These are phyloP conservation scores for Claviceps digitariae DNA, from an alignment of 2,329 filamentous ascomycete species.

Conservation along the genomic window DNA sequence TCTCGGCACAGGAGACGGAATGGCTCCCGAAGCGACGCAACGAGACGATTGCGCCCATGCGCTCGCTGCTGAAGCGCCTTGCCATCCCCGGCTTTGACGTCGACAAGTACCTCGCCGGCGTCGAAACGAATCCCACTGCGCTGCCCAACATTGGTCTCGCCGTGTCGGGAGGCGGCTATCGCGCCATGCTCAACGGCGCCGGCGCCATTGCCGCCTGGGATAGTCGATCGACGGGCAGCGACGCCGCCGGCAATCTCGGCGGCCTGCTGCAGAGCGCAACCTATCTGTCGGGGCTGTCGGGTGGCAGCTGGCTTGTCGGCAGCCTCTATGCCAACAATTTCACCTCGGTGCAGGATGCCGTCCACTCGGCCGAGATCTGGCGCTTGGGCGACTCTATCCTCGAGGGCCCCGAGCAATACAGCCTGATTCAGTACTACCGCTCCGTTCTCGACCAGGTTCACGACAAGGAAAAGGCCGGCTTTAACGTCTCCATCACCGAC, in stretches of 20 bases:
- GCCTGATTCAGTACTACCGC: conserved; percentile 26
- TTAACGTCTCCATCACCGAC: conserved; percentile 61
- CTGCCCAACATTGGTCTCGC: conserved; percentile 56
- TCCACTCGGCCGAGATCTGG: conserved; percentile 25
- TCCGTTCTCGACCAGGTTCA: conserved; percentile 21
- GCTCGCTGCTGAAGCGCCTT: conserved; percentile 54
- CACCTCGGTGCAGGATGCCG: conserved; percentile 36
- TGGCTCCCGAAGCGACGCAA: conserved; percentile 63
- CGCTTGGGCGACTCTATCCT: conserved; percentile 28
- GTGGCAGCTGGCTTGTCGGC: conserved; percentile 76
- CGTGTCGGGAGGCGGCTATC: conserved; percentile 72
- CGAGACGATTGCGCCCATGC: conserved; percentile 64
- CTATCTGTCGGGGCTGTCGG: conserved; percentile 69
- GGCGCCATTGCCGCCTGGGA: conserved; percentile 73
- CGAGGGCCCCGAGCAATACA: conserved; percentile 23
- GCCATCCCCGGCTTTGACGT: conserved; percentile 70
- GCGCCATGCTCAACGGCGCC: conserved; percentile 73
- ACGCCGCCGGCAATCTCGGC: conserved; percentile 51
- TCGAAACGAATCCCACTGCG: conserved; percentile 17
- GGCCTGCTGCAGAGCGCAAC: conserved; percentile 71
- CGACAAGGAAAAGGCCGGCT: conserved; percentile 27
- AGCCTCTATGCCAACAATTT: conserved; percentile 78
- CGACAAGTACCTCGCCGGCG: conserved; percentile 47
- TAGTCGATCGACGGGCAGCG: conserved; percentile 42
- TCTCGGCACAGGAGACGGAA: conserved; percentile 56